phyloP scores from a whole-genome alignment of 2,329 filamentous ascomycete genomes.

The Aspergillus tanneri region DNA sequence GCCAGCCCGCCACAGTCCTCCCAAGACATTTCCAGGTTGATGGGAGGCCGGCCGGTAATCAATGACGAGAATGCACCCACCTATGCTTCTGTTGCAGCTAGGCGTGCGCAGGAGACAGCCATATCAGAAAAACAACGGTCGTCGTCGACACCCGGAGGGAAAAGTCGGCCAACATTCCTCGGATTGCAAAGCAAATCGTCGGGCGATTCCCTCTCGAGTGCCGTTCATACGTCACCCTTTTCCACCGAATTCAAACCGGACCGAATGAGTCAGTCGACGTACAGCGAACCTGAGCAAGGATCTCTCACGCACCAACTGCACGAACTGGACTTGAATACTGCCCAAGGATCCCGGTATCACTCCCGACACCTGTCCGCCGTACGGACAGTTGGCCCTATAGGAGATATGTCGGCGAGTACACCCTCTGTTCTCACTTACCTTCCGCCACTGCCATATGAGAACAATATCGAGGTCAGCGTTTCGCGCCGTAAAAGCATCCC shows the following conservation, averaged over 20 bases:
- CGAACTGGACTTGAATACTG: constrained; percentile 24
- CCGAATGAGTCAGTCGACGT: constrained; percentile 30
- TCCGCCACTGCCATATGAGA: constrained; percentile 35
- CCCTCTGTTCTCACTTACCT: constrained; percentile 25
- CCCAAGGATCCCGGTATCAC: constrained; percentile 26
- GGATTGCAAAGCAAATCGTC: constrained; percentile 30
- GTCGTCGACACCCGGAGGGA: constrained; percentile 20
- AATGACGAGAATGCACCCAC: constrained; percentile 33
- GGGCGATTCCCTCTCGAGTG: constrained; percentile 30
- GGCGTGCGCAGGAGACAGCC: constrained; percentile 20
- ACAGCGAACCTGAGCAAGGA: constrained; percentile 33
- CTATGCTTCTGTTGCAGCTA: constrained; percentile 36
- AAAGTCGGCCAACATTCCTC: constrained; percentile 14
- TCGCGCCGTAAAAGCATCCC: constrained; percentile 20
- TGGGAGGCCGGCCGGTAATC: constrained; percentile 1
- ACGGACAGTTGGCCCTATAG: constrained; percentile 14
- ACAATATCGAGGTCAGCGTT: constrained; percentile 34
- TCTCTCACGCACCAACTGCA: constrained; percentile 19
- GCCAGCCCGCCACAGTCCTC: constrained; percentile 33
- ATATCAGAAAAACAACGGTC: constrained; percentile 21
- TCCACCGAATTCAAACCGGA: constrained; percentile 28
- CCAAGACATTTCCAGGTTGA: constrained; percentile 14
- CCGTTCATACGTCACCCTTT: constrained; percentile 30
- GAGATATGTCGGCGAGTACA: constrained; percentile 29
- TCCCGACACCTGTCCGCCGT: constrained; percentile 23